Evolutionary conservation across 345 rosid genomes (phyloP).

Genomic region (Eucalyptus sp.): DNA sequence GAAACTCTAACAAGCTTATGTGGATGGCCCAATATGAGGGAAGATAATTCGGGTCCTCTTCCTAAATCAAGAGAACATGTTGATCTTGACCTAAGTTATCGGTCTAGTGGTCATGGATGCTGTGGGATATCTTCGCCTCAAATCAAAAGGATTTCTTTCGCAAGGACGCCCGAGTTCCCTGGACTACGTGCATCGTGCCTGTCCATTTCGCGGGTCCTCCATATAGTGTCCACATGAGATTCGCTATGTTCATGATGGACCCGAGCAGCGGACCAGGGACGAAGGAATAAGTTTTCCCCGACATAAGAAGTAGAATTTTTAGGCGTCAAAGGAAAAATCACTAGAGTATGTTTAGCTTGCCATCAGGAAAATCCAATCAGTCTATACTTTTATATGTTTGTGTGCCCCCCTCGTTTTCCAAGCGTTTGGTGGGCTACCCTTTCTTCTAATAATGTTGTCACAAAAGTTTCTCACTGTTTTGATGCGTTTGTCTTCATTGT

Average conservation of each 20-base stretch:
- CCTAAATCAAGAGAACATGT: background rate
- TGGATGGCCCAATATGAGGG: background rate
- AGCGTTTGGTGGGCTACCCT: background rate
- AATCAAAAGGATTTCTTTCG: background rate
- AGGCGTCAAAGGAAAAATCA: background rate
- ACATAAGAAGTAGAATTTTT: background rate
- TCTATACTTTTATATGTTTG: background rate
- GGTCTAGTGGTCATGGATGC: background rate
- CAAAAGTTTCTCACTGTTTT: background rate
- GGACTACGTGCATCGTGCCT: background rate
- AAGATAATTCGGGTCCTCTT: background rate
- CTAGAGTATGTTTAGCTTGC: background rate
- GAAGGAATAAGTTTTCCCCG: background rate
- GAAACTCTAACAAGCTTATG: background rate
- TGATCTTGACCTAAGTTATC: background rate
- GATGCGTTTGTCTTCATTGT: background rate
- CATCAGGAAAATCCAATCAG: background rate
- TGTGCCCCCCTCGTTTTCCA: background rate
- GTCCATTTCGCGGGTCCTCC: background rate
- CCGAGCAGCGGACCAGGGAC: background rate
- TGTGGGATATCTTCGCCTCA: background rate
- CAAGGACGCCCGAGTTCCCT: background rate
- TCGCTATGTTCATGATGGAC: background rate
- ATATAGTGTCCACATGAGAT: background rate
- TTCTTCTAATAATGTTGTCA: background rate